Evolutionary conservation across 768 basidiomycete genomes (phyloP), one percentile per base, ranked within the genome.

Genomic region (Mycena capillaripes): DNA sequence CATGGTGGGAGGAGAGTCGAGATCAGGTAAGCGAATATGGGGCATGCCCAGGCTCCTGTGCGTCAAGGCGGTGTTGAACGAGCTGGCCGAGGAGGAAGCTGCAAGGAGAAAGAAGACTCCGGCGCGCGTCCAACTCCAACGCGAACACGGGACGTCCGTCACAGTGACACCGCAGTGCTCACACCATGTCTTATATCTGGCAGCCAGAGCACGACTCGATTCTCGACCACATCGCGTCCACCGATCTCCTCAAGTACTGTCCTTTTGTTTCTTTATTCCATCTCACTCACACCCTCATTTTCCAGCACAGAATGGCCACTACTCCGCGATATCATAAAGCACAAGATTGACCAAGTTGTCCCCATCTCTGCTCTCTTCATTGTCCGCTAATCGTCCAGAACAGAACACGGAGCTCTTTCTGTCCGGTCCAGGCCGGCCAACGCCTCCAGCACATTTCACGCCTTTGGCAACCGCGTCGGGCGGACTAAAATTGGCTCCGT

Each of bases 401-500:
- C 76, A 91, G 89, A 92, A 90, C 71, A 85, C 88, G 46, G 80
- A 81, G 27, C 72, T 85, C 14, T 91, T 89, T 81, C 81, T 90
- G 63, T 77, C 82, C 50, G 84, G 55, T 19, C 72, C 70, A 50
- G 81, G 81, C 30, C 77, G 80, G 55, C 80, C 81, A 57, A 81
- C 83, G 68, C 76, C 81, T 8, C 78, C 81, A 11, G 84, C 87
- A 17, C 85, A 25, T 87, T 88, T 64, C 82, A 84, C 55, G 25
- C 84, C 86, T n/a, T 75, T 81, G 60, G 76, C 79, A 78, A 85
- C 86, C 34, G 85, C 79, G 52, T 83, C 84, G 19, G 94, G 91
- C 11, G 93, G 93, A 44, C 84, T 92, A 34, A 92, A 88, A 77
- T 80, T 93, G 16, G 89, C 94, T 16, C 93, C 95, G 2, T 95